A percentile compares a stretch with the other conserved stretches of the same genome.
Evolutionary conservation across 1,139 yeast genomes (phyloP).

Genomic region (Sugiyamaella castrensis): DNA sequence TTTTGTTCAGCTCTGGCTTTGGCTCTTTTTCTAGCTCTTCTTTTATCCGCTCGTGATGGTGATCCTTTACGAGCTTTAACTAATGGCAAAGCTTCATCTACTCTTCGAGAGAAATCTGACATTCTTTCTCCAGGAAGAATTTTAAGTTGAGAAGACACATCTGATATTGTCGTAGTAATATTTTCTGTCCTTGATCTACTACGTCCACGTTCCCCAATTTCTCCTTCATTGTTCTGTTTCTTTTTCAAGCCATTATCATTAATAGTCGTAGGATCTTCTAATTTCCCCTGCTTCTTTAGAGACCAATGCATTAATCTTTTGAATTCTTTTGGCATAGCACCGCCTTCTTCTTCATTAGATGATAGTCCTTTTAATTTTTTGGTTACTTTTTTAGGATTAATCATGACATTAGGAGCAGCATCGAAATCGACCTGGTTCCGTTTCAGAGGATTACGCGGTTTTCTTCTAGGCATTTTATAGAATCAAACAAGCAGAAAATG

Average conservation of each 20-base stretch:
- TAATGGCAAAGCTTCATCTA: slow-evolving; percentile 41
- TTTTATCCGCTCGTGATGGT: slow-evolving; percentile 29
- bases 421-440: slow-evolving; percentile 27
- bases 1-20: slow-evolving; percentile 18
- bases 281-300: slow-evolving; percentile 21
- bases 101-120: slow-evolving; percentile 39
- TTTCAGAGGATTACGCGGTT: slow-evolving; percentile 31
- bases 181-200: neutral
- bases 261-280: neutral
- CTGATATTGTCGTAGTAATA: neutral
- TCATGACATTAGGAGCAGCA: slow-evolving; percentile 25
- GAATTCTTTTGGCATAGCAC: slow-evolving; percentile 36
- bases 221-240: neutral
- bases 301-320: slow-evolving; percentile 31
- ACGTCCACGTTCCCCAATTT: slow-evolving; percentile 10
- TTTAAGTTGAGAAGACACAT: slow-evolving; percentile 18
- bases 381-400: slow-evolving; percentile 20
- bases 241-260: slow-evolving; percentile 1
- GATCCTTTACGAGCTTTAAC: slow-evolving; percentile 32
- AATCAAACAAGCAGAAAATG: neutral
- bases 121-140: slow-evolving; percentile 38
- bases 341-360: slow-evolving; percentile 23
- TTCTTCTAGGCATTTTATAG: slow-evolving; percentile 30
- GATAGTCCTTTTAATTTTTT: slow-evolving; percentile 16
- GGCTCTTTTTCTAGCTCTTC: slow-evolving; percentile 27